Conservation (phyloP, 140 eudicot species). For the Flaveria floridana region DNA sequence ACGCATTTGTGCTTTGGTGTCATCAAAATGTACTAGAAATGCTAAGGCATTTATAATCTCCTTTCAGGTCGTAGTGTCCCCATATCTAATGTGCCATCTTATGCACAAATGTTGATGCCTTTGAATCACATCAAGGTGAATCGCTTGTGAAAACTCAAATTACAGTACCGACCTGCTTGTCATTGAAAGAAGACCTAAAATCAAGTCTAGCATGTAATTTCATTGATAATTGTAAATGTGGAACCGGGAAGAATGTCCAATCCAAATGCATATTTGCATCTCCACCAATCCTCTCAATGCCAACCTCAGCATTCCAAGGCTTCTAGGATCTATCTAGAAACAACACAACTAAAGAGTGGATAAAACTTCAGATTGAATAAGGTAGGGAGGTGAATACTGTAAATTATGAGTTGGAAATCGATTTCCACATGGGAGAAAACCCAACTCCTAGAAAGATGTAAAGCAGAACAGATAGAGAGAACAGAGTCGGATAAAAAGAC, state of each 20-base stretch:
- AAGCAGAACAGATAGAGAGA: slow-evolving; percentile 2
- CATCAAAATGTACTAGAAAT: background rate
- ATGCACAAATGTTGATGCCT: background rate
- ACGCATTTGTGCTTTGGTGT: slow-evolving; percentile 1
- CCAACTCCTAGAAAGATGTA: slow-evolving; percentile 6
- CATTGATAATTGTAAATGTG: slow-evolving; percentile 15
- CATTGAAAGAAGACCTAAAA: slow-evolving; percentile 2
- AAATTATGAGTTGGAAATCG: slow-evolving; percentile 1
- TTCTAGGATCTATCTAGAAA: slow-evolving; percentile 22
- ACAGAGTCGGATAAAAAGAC: background rate
- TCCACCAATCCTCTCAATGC: slow-evolving; percentile 18
- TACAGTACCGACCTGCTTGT: background rate
- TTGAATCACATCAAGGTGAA: slow-evolving; percentile 22
- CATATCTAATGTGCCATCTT: slow-evolving; percentile 22
- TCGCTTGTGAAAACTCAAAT: background rate
- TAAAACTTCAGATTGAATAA: slow-evolving; percentile 17
- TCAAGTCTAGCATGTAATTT: background rate
- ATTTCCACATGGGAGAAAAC: slow-evolving; percentile 11
- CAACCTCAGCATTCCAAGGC: slow-evolving; percentile 4
- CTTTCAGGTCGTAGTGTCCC: background rate
- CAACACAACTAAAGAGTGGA: slow-evolving; percentile 16
- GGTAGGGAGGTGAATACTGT: slow-evolving; percentile 4
- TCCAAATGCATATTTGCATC: slow-evolving; percentile 18
- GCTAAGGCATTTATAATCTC: background rate
- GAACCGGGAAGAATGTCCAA: slow-evolving; percentile 24